Conservation (phyloP, 331 rosid species). For the Stylosanthes scabra region DNA sequence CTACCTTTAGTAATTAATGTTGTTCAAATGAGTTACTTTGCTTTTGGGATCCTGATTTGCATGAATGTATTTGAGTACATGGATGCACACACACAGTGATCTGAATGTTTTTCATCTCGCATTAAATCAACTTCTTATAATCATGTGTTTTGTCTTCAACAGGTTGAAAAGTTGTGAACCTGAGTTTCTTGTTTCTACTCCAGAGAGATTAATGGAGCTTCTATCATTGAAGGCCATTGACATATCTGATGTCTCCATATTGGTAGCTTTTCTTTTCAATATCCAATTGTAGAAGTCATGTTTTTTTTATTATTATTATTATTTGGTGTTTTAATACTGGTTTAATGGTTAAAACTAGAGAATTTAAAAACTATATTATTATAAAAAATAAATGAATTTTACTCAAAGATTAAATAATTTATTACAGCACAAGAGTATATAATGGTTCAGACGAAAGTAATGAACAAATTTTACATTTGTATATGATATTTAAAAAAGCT, state of each 20-base stretch:
- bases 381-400: no score
- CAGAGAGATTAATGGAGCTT: conserved; percentile 95
- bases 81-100: conserved; percentile 1
- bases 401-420: no score
- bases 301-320: no score
- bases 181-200: conserved; percentile 90
- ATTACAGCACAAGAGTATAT: no score
- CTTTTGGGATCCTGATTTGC: conserved; percentile 2
- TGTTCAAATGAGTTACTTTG: conserved; percentile 21
- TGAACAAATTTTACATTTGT: no score
- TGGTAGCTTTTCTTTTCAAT: conserved; percentile 61
- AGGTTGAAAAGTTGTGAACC: conserved; percentile 93
- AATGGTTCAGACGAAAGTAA: no score
- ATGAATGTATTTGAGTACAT: conserved; percentile 6
- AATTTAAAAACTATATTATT: no score
- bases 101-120: conserved; percentile 6
- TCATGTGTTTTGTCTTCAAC: conserved; percentile 39
- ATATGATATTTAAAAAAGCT: not conserved
- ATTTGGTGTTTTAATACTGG: no score
- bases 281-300: not conserved
- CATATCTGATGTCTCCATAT: conserved; percentile 79
- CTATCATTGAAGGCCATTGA: conserved; percentile 79
- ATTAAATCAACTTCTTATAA: conserved; percentile 35
- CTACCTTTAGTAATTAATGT: not conserved
- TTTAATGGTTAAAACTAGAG: no score